Evolutionary conservation across 306 rosid species (phyloP).

Genomic region (Geum urbanum): DNA sequence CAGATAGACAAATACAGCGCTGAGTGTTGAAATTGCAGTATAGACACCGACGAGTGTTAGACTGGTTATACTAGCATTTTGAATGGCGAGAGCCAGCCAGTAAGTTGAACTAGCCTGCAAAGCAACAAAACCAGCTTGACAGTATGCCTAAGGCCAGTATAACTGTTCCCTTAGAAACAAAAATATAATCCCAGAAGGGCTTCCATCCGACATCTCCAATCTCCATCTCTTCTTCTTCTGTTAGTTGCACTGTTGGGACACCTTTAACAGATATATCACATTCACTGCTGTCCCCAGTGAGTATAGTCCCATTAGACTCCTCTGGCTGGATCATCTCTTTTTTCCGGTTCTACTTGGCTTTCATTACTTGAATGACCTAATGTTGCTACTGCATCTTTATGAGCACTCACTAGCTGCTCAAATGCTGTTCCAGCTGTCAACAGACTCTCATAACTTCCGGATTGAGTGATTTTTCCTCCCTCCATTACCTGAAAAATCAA

Average conservation of each 20-base stretch:
- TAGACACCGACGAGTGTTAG: slow-evolving; percentile 49
- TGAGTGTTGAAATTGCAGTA: slow-evolving; percentile 40
- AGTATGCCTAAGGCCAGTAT: slow-evolving; percentile 29
- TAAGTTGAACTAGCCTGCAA: slow-evolving; percentile 50
- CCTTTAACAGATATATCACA: slow-evolving; percentile 33
- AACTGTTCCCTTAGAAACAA: slow-evolving; percentile 35
- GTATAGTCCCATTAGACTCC: slow-evolving; percentile 23
- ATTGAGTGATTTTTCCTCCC: slow-evolving; percentile 52
- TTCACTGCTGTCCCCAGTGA: slow-evolving; percentile 27
- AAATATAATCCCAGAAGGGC: slow-evolving; percentile 58
- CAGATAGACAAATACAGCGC: slow-evolving; percentile 39
- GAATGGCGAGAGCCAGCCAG: slow-evolving; percentile 72
- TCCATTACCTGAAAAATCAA: slow-evolving; percentile 57
- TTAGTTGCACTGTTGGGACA: slow-evolving; percentile 44
- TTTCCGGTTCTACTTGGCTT: slow-evolving; percentile 26
- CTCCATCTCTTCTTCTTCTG: slow-evolving; percentile 65
- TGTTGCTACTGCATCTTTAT: slow-evolving; percentile 44
- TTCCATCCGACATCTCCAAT: slow-evolving; percentile 72
- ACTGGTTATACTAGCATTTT: slow-evolving; percentile 42
- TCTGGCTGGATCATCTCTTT: slow-evolving; percentile 18
- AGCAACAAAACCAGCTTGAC: slow-evolving; percentile 31
- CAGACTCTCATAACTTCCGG: slow-evolving; percentile 64
- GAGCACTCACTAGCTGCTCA: slow-evolving; percentile 75
- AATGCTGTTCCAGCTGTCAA: slow-evolving; percentile 62
- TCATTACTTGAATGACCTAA: slow-evolving; percentile 28